Evolutionary conservation across 75 land plant species (phyloP), one percentile per base, ranked within the genome.

Genomic region (Pseudotsuga menziesii): DNA sequence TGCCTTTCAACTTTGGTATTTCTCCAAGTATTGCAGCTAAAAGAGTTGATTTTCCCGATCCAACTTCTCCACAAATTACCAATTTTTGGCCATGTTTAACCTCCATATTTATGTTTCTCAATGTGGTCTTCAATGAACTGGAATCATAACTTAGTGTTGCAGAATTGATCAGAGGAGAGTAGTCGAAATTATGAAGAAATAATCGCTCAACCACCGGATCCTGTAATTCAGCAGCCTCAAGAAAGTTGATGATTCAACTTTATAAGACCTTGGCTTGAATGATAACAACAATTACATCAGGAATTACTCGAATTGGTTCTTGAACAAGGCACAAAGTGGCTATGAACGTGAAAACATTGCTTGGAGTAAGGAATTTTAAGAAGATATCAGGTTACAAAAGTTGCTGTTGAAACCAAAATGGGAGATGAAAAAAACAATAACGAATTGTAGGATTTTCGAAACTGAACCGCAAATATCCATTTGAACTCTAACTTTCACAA

Each of bases 61-160:
- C 98, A 59, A 96, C 98, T 75, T 88, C 92, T 70, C 98, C 98
- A 80, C 98, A 96, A 26, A 96, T 81, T 9, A 94, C 98, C 15
- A 93, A 88, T 71, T 89, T 88, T 44, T 83, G 77, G 17, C 91
- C 93, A 27, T 78, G 72, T 78, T 57, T 77, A 55, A 91, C 85
- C 75, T 71, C 82, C 61, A 91, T 57, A 58, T 80, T 77, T 57
- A 96, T 88, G 74, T 88, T 84, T 64, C 85, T 77, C 56, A 93
- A 75, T 9, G 85, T 83, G 39, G 86, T 86, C 52, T 84, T 86
- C 4, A 62, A 71, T 17, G 79, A 55, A 72, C 79, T 83, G 19
- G 74, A 77, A 11, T 88, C 90, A 96, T 96, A 91, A 26, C 86
- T 86, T 58, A 93, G 84, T 74, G 56, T 72, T 0, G 83, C 85